These are phyloP conservation scores for Triticum monococcum DNA, from an alignment of 176 grass and related monocot genomes.

Conservation along the genomic window DNA sequence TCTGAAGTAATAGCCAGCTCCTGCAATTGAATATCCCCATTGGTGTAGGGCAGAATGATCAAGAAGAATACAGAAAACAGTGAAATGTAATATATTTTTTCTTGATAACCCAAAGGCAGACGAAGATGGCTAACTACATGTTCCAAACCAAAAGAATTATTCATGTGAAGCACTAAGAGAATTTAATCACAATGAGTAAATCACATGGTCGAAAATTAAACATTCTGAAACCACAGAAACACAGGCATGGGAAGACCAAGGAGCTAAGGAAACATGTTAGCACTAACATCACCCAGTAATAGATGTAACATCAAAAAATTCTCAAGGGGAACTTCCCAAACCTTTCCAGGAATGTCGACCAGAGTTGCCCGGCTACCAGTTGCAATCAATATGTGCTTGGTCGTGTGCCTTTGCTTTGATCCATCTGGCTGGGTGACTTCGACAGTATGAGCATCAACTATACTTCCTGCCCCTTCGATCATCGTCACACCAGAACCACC, in stretches of 20 bases:
- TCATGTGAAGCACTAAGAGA: background rate
- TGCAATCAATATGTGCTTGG: constrained; percentile 81
- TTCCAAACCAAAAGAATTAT: background rate
- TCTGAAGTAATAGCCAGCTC: constrained; percentile 97
- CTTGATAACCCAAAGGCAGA: background rate
- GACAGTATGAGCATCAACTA: constrained; percentile 72
- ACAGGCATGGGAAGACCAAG: background rate
- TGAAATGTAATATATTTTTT: background rate
- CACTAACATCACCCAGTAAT: background rate
- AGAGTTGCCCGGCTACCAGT: constrained; percentile 75
- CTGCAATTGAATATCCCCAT: constrained; percentile 39
- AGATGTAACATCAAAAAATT: background rate
- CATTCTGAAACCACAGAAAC: background rate
- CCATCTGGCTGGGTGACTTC: constrained; percentile 69
- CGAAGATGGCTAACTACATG: background rate
- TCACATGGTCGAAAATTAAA: background rate
- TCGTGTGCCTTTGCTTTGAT: constrained; percentile 54
- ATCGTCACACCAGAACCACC: constrained; percentile 67
- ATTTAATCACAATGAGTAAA: background rate
- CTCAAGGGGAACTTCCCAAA: constrained; percentile 25
- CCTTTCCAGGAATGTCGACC: constrained; percentile 88
- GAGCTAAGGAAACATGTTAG: background rate
- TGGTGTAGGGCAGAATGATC: background rate
- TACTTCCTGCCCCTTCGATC: constrained; percentile 86
- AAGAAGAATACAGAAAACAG: background rate